Percentiles rank a stretch among this genome's conserved stretches.
Evolutionary conservation across 2,329 filamentous ascomycete genomes (phyloP).

Genomic region (Hypoxylon sp.): DNA sequence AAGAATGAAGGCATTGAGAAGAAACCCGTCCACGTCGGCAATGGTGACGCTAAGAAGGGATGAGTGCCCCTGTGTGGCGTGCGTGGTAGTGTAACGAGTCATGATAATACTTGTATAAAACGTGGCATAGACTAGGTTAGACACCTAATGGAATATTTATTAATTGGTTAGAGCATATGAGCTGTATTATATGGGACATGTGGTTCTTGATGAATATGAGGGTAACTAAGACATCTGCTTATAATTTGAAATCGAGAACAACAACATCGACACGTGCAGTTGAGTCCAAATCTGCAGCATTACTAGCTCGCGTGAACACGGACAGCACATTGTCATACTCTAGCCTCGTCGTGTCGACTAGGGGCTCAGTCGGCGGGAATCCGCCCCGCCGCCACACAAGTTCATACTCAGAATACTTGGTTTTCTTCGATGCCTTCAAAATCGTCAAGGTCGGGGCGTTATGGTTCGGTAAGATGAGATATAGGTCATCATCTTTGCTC

Average conservation of each 20-base stretch:
- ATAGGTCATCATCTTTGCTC: slow-evolving; percentile 55
- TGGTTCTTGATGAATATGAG: background rate
- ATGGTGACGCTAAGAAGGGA: slow-evolving; percentile 42
- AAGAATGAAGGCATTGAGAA: slow-evolving; percentile 5
- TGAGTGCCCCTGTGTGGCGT: slow-evolving; percentile 31
- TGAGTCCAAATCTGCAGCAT: slow-evolving; percentile 16
- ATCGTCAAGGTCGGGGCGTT: slow-evolving; percentile 52
- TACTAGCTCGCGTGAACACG: slow-evolving; percentile 52
- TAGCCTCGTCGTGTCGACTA: slow-evolving; percentile 58
- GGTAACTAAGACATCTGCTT: slow-evolving; percentile 1
- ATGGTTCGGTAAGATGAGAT: slow-evolving; percentile 57
- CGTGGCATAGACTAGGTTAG: slow-evolving; percentile 31
- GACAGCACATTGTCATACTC: slow-evolving; percentile 57
- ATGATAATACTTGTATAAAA: slow-evolving; percentile 40
- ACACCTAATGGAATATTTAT: slow-evolving; percentile 23
- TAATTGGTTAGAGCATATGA: slow-evolving; percentile 16
- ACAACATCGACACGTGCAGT: slow-evolving; percentile 49
- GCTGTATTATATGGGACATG: background rate
- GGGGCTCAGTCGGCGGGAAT: slow-evolving; percentile 57
- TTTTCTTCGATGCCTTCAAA: slow-evolving; percentile 51
- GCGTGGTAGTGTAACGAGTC: slow-evolving; percentile 32
- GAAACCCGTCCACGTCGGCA: slow-evolving; percentile 24
- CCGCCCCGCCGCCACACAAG: slow-evolving; percentile 56
- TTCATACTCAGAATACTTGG: slow-evolving; percentile 54
- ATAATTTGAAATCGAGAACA: slow-evolving; percentile 57